A percentile compares a stretch with the other conserved stretches of the same genome.
Evolutionary conservation across 2,329 filamentous ascomycete genomes (phyloP).

Genomic region (Aspergillus sergii): DNA sequence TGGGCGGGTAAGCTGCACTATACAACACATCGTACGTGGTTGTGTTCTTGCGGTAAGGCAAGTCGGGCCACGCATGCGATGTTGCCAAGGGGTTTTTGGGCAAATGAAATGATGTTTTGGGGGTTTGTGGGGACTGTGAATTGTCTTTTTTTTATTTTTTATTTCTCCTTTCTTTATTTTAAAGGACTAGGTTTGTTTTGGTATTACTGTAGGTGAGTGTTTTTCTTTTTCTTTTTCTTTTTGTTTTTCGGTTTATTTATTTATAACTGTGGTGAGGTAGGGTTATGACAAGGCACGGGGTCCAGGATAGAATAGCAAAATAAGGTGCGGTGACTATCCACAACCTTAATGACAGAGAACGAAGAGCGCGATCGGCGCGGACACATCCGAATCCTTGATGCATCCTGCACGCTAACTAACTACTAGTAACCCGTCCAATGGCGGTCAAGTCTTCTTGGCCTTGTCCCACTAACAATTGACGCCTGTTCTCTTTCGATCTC

Average conservation of each 20-base stretch:
- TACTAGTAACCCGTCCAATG: background rate
- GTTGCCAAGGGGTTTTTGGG: background rate
- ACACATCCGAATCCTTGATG: conserved; percentile 1
- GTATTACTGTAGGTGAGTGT: background rate
- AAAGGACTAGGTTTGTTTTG: background rate
- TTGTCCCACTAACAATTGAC: background rate
- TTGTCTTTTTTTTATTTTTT: background rate
- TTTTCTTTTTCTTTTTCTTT: background rate
- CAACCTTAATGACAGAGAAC: background rate
- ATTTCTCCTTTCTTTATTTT: too few species aligned
- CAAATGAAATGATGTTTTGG: background rate
- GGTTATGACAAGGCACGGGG: background rate
- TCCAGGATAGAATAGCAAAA: background rate
- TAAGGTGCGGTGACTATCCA: background rate
- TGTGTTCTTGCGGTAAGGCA: conserved; percentile 1
- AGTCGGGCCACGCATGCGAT: background rate
- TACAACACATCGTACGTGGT: conserved; percentile 5
- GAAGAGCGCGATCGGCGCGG: background rate
- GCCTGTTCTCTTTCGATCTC: background rate
- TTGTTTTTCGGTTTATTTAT: background rate
- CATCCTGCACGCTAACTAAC: background rate
- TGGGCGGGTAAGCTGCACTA: background rate
- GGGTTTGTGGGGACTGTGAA: background rate
- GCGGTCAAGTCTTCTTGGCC: background rate
- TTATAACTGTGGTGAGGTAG: background rate